Evolutionary conservation across 768 basidiomycete species (phyloP).

Genomic region (Kwoniella pini): DNA sequence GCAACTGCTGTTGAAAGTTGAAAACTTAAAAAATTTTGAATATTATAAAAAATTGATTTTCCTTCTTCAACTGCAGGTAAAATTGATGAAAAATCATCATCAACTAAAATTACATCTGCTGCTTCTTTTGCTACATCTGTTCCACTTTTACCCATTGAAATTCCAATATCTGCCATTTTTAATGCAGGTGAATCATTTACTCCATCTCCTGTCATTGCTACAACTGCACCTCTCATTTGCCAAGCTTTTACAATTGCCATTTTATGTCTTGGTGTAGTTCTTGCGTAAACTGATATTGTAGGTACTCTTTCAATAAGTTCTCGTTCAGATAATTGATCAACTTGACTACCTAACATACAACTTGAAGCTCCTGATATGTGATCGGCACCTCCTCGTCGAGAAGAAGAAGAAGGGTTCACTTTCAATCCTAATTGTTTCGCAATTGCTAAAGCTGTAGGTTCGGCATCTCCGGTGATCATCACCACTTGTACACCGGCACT

Average conservation of each 20-base stretch:
- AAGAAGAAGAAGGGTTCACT: constrained; percentile 58
- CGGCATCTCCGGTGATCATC: constrained; percentile 97
- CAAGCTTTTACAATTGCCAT: constrained; percentile 96
- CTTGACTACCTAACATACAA: constrained; percentile 74
- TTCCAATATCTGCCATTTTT: constrained; percentile 96
- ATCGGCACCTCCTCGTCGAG: constrained; percentile 10
- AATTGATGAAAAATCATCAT: constrained; percentile 95
- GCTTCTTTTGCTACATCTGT: constrained; percentile 99
- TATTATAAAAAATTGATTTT: constrained; percentile 98
- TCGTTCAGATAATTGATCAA: constrained; percentile 77
- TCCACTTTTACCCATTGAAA: constrained; percentile 98
- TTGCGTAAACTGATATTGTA: constrained; percentile 81
- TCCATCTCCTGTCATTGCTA: constrained; percentile 98
- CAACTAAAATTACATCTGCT: constrained; percentile 93
- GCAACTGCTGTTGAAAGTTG: constrained; percentile 97
- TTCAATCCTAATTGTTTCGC: constrained; percentile 80
- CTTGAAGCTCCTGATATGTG: constrained; percentile 38
- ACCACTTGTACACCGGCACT: constrained; percentile 89
- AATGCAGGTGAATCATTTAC: constrained; percentile 97
- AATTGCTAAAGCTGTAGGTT: constrained; percentile 84
- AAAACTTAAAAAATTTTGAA: constrained; percentile 96
- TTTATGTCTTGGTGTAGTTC: constrained; percentile 95
- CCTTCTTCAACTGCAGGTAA: constrained; percentile 92
- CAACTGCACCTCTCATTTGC: constrained; percentile 82
- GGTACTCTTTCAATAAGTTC: constrained; percentile 83